phyloP scores from a whole-genome alignment of 768 basidiomycete genomes.

The Leccinum uliginosum region DNA sequence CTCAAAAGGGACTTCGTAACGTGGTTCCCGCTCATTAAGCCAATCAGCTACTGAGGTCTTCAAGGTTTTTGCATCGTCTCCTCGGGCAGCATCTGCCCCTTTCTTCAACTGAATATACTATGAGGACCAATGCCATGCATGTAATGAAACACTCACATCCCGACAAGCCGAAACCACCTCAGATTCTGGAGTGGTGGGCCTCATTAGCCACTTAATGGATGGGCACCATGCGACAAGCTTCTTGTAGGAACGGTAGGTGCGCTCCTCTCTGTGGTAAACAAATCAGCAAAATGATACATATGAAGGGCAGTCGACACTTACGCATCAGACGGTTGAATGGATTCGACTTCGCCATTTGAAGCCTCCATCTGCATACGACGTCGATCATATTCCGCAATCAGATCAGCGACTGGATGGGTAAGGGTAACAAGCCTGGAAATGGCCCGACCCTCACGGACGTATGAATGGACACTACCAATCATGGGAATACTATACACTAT shows the following conservation, averaged over 20 bases:
- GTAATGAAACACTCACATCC: constrained; percentile 5
- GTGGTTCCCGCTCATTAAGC: constrained; percentile 4
- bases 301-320: neutral
- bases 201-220: no score
- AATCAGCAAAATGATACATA: neutral
- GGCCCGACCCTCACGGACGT: constrained; percentile 1
- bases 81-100: constrained; percentile 10
- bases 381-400: constrained; percentile 9
- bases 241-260: constrained; percentile 2
- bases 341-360: neutral
- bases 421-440: constrained; percentile 11
- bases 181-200: no score
- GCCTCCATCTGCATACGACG: neutral
- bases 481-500: neutral
- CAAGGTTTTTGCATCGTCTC: constrained; percentile 8
- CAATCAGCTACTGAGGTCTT: constrained; percentile 2
- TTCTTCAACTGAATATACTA: constrained; percentile 8
- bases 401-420: neutral
- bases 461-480: neutral
- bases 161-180: neutral
- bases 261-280: constrained; percentile 1
- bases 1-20: neutral
- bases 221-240: constrained; percentile 8
- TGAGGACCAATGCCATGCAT: no score
- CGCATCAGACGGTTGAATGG: neutral